phyloP scores from a whole-genome alignment of 2,329 filamentous ascomycete species.

The Phyllosticta paracitricarpa region DNA sequence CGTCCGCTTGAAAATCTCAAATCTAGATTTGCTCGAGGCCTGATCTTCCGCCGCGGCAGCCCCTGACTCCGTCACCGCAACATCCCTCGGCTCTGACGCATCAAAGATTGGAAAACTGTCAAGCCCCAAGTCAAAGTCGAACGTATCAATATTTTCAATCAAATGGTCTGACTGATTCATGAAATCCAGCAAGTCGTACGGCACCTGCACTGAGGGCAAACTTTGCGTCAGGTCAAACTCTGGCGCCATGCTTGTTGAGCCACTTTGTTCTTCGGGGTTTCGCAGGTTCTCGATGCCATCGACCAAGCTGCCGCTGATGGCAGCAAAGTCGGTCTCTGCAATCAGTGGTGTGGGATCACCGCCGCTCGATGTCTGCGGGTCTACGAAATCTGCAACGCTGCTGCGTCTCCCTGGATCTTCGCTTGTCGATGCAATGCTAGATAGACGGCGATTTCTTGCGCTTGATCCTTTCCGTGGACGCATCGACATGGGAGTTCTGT shows the following conservation, averaged over 20 bases:
- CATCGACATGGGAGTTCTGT: not conserved
- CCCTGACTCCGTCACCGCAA: not conserved
- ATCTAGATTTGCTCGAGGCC: not conserved
- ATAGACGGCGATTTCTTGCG: not conserved
- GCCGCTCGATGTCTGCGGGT: not conserved
- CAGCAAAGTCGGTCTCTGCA: not conserved
- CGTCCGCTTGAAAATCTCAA: not conserved
- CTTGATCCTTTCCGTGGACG: not conserved
- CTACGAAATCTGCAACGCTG: not conserved
- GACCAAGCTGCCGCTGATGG: not conserved
- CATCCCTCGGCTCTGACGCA: not conserved
- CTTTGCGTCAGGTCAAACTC: not conserved
- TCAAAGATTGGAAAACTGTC: not conserved
- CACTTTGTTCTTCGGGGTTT: not conserved
- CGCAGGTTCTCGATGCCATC: not conserved
- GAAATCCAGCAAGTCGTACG: constrained; percentile 7
- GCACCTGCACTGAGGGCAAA: constrained; percentile 13
- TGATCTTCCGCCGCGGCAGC: not conserved
- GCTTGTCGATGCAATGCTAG: not conserved
- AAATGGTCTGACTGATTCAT: constrained; percentile 13
- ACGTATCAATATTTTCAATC: constrained; percentile 12
- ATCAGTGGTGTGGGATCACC: not conserved
- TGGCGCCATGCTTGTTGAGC: not conserved
- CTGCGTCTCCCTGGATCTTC: not conserved
- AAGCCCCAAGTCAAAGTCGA: constrained; percentile 13